These are phyloP conservation scores for Neurospora sp. DNA, from an alignment of 495 filamentous ascomycete species.

Conservation along the genomic window DNA sequence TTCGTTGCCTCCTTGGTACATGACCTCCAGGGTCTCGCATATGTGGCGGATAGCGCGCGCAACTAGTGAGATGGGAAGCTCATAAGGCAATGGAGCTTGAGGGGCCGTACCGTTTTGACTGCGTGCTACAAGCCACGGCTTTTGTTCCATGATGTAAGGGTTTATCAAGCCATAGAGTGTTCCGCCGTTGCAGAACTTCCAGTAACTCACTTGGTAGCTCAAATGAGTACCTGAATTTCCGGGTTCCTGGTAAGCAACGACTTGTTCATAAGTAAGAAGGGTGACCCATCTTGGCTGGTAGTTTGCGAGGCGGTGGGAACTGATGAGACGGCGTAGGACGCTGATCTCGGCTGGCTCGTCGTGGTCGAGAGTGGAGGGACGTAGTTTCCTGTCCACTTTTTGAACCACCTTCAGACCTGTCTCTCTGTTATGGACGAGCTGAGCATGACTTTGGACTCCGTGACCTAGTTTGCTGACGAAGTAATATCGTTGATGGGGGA, in stretches of 20 bases:
- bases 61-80: slow-evolving; percentile 2
- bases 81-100: not conserved
- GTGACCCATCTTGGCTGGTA: not conserved
- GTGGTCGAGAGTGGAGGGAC: not conserved
- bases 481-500: not conserved
- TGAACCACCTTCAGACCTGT: slow-evolving; percentile 1
- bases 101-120: not conserved
- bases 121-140: not conserved
- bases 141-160: not conserved
- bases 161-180: not conserved
- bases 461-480: not conserved
- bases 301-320: not conserved
- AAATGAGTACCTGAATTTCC: not conserved
- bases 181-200: slow-evolving; percentile 5
- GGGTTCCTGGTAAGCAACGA: not conserved
- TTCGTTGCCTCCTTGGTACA: slow-evolving; percentile 4
- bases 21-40: slow-evolving; percentile 7
- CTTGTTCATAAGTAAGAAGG: not conserved
- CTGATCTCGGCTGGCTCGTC: not conserved
- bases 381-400: not conserved
- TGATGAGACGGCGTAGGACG: slow-evolving; percentile 2
- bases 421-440: slow-evolving; percentile 1
- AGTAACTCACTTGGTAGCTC: slow-evolving; percentile 1
- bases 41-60: slow-evolving; percentile 2
- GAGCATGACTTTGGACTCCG: slow-evolving; percentile 3